A percentile compares a stretch with the other conserved stretches of the same genome.
These are phyloP conservation scores for Clarireedia hainanense DNA, from an alignment of 2,329 filamentous ascomycete species.

Conservation along the genomic window DNA sequence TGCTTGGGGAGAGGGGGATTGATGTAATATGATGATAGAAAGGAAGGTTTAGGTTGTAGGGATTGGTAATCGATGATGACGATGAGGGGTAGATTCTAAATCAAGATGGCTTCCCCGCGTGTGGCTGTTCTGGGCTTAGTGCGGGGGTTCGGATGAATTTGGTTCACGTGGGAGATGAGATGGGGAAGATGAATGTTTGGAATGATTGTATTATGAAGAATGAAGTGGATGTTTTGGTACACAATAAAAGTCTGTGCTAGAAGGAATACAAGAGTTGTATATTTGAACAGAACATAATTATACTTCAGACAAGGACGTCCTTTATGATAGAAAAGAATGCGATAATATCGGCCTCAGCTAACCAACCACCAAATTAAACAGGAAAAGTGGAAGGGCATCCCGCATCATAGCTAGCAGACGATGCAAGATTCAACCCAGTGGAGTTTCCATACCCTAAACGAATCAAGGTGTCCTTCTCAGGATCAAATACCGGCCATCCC, in stretches of 20 bases:
- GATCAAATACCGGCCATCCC: conserved; percentile 13
- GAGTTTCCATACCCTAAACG: conserved; percentile 10
- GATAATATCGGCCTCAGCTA: too few species aligned
- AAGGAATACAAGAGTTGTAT: too few species aligned
- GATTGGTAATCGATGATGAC: background rate
- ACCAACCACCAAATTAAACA: background rate
- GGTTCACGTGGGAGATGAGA: too few species aligned
- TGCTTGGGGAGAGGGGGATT: background rate
- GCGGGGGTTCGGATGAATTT: background rate
- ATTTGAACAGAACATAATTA: too few species aligned
- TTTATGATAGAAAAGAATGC: too few species aligned
- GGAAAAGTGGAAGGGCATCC: background rate
- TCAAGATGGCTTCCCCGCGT: background rate
- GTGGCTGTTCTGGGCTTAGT: background rate
- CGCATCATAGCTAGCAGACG: conserved; percentile 11
- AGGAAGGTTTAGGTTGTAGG: background rate
- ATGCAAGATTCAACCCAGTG: conserved; percentile 5
- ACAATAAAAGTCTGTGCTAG: too few species aligned
- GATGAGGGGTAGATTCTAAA: conserved; percentile 5
- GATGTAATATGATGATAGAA: background rate
- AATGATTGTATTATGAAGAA: too few species aligned
- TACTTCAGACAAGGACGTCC: too few species aligned
- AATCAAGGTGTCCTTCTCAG: conserved; percentile 2
- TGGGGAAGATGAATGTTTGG: too few species aligned
- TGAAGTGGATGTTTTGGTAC: too few species aligned